Evolutionary conservation across 495 filamentous ascomycete species (phyloP).

Genomic region (Bacidia rubella): DNA sequence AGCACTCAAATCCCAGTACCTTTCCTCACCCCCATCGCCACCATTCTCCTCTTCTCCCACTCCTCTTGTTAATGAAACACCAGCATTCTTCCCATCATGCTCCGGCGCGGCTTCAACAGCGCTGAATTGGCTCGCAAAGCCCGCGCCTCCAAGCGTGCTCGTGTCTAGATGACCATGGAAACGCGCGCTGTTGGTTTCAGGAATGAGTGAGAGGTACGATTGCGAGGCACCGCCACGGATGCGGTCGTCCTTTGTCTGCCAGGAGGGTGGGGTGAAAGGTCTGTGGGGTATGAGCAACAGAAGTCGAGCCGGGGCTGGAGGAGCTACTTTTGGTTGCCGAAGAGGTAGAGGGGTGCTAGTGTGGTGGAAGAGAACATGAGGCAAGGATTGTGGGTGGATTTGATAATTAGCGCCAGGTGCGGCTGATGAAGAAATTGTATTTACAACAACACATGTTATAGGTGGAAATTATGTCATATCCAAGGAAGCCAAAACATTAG

Average conservation of each 20-base stretch:
- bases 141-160: constrained; percentile 62
- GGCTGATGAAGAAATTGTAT: too few species aligned
- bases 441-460: too few species aligned
- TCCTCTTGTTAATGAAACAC: constrained; percentile 8
- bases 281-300: constrained; percentile 31
- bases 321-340: constrained; percentile 12
- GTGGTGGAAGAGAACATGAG: background rate
- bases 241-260: constrained; percentile 56
- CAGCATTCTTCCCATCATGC: constrained; percentile 8
- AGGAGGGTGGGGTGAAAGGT: constrained; percentile 45
- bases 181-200: constrained; percentile 17
- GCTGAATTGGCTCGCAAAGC: constrained; percentile 65
- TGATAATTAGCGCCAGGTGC: too few species aligned
- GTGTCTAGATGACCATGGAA: constrained; percentile 64
- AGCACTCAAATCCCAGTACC: constrained; percentile 39
- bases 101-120: constrained; percentile 23
- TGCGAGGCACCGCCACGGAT: constrained; percentile 57
- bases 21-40: constrained; percentile 25
- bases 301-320: background rate
- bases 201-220: constrained; percentile 33
- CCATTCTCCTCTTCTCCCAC: constrained; percentile 18
- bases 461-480: too few species aligned
- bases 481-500: too few species aligned
- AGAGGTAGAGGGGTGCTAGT: constrained; percentile 1
- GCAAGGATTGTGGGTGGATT: background rate